Evolutionary conservation across 495 filamentous ascomycete species (phyloP).

Genomic region (Pseudomonodictys pantanalensis): DNA sequence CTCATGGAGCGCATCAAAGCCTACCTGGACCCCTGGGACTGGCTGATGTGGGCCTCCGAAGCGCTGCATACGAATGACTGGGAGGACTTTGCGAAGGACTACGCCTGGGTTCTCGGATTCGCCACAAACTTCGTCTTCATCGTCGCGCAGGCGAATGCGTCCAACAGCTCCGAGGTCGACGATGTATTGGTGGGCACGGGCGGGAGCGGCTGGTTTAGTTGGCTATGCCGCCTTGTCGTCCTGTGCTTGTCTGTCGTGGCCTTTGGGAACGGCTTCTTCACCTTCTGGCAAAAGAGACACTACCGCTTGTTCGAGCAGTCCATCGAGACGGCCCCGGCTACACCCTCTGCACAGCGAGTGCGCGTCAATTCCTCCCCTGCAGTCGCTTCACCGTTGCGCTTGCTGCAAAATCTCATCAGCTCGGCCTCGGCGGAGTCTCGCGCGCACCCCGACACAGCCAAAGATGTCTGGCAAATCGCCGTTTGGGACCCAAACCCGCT

Average conservation of each 20-base stretch:
- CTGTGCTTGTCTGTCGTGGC: constrained; percentile 65
- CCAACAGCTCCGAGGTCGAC: constrained; percentile 47
- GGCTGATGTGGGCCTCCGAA: constrained; percentile 83
- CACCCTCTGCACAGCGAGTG: constrained; percentile 85
- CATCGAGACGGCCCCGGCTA: constrained; percentile 69
- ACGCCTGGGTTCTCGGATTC: constrained; percentile 71
- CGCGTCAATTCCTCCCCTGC: constrained; percentile 84
- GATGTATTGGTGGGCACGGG: constrained; percentile 74
- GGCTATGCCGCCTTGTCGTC: constrained; percentile 73
- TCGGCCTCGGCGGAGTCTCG: constrained; percentile 63
- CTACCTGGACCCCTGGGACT: constrained; percentile 82
- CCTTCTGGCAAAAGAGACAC: constrained; percentile 74
- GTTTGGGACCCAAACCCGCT: constrained; percentile 92
- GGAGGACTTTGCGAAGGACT: constrained; percentile 71
- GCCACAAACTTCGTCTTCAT: constrained; percentile 75
- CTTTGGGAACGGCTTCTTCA: constrained; percentile 72
- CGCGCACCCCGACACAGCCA: constrained; percentile 76
- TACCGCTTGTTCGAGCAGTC: constrained; percentile 90
- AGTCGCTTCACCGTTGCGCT: constrained; percentile 72
- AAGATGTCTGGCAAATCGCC: constrained; percentile 92
- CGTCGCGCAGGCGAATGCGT: constrained; percentile 72
- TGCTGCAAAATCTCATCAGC: constrained; percentile 65
- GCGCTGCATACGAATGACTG: constrained; percentile 84
- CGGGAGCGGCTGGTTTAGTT: constrained; percentile 62
- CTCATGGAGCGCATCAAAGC: constrained; percentile 71